Evolutionary conservation across 192 early-diverging fungal species (phyloP), one percentile per base, ranked within the genome.

Genomic region (Coemansia sp.): DNA sequence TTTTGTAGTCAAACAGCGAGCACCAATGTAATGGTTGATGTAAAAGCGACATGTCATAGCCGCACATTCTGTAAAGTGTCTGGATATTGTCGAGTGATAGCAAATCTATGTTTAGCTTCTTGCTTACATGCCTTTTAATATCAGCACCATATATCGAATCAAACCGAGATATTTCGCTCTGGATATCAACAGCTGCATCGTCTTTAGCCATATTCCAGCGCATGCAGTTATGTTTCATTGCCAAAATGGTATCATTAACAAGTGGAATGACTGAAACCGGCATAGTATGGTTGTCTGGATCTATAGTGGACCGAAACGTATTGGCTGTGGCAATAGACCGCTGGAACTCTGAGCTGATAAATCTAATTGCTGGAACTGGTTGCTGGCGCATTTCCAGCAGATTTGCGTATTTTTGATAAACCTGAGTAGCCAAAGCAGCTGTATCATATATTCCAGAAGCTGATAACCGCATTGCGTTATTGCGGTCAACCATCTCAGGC

Each of bases 301-400:
- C 63, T 2, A 68, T 36, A 11, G 59, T 51, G 11, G 35, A 5
- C 23, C 55, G 19, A 31, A 77, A 77, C 11, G 45, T 49, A 15
- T 50, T 54, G 23, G 63, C 73, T 6, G 73, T 65, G 18, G 47
- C 56, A 0, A 44, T 15, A 9, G 73, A 65, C 28, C 73, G 57
- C 40, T 61, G 63, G 18, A 50, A 56, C 21, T 70, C 63, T 3
- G 73, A 77, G 53, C 67, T 77, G 38, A 70, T 37, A 40, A 77
- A 59, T 11, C 48, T 44, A 6, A 65, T 3, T 0, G 39, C 13
- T 14, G 46, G 31, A 2, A 14, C 37, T 3, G 39, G 16, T 6
- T 38, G 23, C 18, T 41, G 16, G 14, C 16, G 40, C 12, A 37
- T 12, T 0, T 23, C n/a, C n/a, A 61, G n/a, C 35, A 72, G 44